These are phyloP conservation scores for Cadophora luteo-olivacea DNA, from an alignment of 2,329 filamentous ascomycete genomes.

Conservation along the genomic window DNA sequence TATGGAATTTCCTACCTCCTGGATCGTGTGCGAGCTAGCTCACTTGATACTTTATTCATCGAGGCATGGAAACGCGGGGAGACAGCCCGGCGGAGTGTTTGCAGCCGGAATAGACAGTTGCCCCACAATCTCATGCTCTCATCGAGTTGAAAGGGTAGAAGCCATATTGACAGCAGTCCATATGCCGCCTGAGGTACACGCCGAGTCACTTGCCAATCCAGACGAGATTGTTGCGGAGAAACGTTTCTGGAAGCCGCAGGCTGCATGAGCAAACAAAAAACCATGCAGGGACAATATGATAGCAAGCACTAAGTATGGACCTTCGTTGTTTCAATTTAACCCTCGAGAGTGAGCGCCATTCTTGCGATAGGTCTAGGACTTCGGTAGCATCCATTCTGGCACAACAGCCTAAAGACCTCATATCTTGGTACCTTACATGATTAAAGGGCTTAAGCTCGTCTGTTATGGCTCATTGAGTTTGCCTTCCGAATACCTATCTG, in stretches of 20 bases:
- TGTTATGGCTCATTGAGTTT: background rate
- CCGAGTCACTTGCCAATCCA: constrained; percentile 17
- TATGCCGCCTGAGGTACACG: constrained; percentile 24
- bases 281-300: constrained; percentile 18
- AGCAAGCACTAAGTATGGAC: constrained; percentile 17
- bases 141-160: constrained; percentile 25
- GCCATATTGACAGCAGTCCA: constrained; percentile 19
- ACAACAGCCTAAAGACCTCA: constrained; percentile 25
- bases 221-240: constrained; percentile 33
- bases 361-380: constrained; percentile 11
- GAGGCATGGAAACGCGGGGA: constrained; percentile 40
- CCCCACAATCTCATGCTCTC: constrained; percentile 24
- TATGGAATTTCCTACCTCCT: constrained; percentile 28
- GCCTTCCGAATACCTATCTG: background rate
- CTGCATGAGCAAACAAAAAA: constrained; percentile 25
- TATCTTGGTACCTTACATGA: constrained; percentile 26
- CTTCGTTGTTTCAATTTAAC: constrained; percentile 30
- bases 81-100: constrained; percentile 35
- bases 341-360: constrained; percentile 4
- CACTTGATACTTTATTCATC: constrained; percentile 7
- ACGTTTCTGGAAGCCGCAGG: constrained; percentile 32
- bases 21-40: constrained; percentile 5
- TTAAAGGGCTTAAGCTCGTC: constrained; percentile 8
- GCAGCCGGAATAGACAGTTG: constrained; percentile 33
- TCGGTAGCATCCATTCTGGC: background rate